Evolutionary conservation across 2,329 filamentous ascomycete genomes (phyloP).

Genomic region (Chlorencoelia australis): DNA sequence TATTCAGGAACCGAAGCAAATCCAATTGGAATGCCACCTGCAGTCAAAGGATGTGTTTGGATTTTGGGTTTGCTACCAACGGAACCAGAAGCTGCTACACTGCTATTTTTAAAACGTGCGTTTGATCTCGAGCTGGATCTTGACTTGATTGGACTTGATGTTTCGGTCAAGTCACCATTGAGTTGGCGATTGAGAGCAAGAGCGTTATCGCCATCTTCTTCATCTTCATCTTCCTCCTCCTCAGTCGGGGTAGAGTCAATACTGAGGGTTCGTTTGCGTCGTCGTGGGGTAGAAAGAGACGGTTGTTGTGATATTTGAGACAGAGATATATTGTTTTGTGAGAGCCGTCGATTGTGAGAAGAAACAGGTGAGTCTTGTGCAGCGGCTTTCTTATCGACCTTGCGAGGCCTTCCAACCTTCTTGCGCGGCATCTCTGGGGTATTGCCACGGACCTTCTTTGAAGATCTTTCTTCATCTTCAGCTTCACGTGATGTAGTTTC

Average conservation of each 20-base stretch:
- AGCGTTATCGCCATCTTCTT: conserved; percentile 13
- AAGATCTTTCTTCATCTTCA: too few relatives aligned
- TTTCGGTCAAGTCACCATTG: conserved; percentile 2
- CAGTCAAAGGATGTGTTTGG: too few relatives aligned
- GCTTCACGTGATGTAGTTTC: too few relatives aligned
- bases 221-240: conserved; percentile 6
- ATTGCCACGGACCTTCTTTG: too few relatives aligned
- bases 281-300: conserved; percentile 15
- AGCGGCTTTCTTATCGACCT: too few relatives aligned
- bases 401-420: too few relatives aligned
- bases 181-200: conserved; percentile 12
- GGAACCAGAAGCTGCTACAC: not conserved
- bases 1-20: too few relatives aligned
- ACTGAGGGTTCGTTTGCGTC: conserved; percentile 9
- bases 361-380: not conserved
- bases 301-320: conserved; percentile 12
- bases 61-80: not conserved
- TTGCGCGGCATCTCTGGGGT: too few relatives aligned
- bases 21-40: too few relatives aligned
- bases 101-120: too few relatives aligned
- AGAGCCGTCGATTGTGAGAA: not conserved
- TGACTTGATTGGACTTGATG: not conserved
- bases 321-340: not conserved
- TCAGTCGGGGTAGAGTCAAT: too few relatives aligned
- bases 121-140: too few relatives aligned